Conservation (phyloP, 2,329 filamentous ascomycete species). For the Tolypocladium tropicale region DNA sequence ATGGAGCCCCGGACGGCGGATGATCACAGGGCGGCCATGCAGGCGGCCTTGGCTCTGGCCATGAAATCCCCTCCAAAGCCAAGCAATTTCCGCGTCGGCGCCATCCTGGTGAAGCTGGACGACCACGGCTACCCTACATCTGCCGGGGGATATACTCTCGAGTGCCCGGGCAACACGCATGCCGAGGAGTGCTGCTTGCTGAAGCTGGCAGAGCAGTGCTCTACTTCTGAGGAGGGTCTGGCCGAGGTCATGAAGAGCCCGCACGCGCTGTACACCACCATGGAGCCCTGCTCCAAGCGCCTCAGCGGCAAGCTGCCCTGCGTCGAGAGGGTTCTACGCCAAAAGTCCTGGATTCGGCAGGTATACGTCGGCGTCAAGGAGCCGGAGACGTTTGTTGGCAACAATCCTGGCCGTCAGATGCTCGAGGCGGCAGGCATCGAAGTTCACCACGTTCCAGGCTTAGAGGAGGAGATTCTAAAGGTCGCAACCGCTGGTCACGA, state of each 20-base stretch:
- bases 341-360: slow-evolving; percentile 52
- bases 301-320: slow-evolving; percentile 68
- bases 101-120: slow-evolving; percentile 59
- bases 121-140: slow-evolving; percentile 43
- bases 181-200: slow-evolving; percentile 87
- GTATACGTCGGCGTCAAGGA: slow-evolving; percentile 86
- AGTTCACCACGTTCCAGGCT: slow-evolving; percentile 60
- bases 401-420: slow-evolving; percentile 64
- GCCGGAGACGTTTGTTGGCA: slow-evolving; percentile 78
- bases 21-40: slow-evolving; percentile 47
- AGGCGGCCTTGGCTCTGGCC: slow-evolving; percentile 64
- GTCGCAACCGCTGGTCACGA: slow-evolving; percentile 79
- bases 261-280: slow-evolving; percentile 71
- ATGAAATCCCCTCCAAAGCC: slow-evolving; percentile 72
- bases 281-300: slow-evolving; percentile 73
- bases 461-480: slow-evolving; percentile 71
- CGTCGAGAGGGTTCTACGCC: slow-evolving; percentile 64
- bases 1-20: slow-evolving; percentile 17
- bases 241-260: slow-evolving; percentile 22
- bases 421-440: slow-evolving; percentile 63
- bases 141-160: slow-evolving; percentile 80
- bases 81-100: slow-evolving; percentile 89
- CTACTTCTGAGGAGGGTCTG: slow-evolving; percentile 44
- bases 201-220: slow-evolving; percentile 50
- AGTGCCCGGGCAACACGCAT: slow-evolving; percentile 87